Evolutionary conservation across 495 filamentous ascomycete genomes (phyloP), one percentile per base, ranked within the genome.

Genomic region (Neurospora tetraspora): DNA sequence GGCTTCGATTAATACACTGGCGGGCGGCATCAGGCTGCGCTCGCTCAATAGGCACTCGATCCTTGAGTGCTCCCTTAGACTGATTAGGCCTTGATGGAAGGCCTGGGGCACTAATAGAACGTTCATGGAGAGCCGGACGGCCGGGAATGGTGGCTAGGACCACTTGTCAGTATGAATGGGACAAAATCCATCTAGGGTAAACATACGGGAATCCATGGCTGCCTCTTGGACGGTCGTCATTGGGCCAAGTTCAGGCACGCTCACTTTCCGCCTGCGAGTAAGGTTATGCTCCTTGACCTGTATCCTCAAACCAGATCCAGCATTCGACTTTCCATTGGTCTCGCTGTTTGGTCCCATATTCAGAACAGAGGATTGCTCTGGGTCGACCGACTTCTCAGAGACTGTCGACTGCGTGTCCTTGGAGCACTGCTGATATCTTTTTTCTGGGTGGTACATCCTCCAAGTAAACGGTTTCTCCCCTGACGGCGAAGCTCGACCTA

Each of bases 131-230:
- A 18, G 90, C 85, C 70, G 88, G 89, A 39, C 89, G 87, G 38
- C 90, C 91, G 39, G 91, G 91, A 72, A 93, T 91, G 36, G 91
- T 93, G 74, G 91, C 91, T 93, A 65, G 72, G 16, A 70, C 42
- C 36, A 39, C 31, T 75, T 83, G 82, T 80, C 59, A 82, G 78
- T 68, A 73, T 53, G 31, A 45, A 42, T 39, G 36, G 40, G 34
- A 47, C 38, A 61, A 16, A 36, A 9, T 65, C 27, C 27, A 59
- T 37, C n/a, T 20, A 16, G 38, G 59, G 10, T 34, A 10, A 39
- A 86, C 91, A 84, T 87, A 93, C 91, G 91, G 77, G 91, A 93
- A 80, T 93, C 91, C 85, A 92, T 88, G 53, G 86, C 80, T 68
- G 85, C 79, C 76, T 92, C 91, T 73, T 90, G 89, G 14, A 91